Evolutionary conservation across 2,329 filamentous ascomycete species (phyloP).

Genomic region (Talaromyces sp.): DNA sequence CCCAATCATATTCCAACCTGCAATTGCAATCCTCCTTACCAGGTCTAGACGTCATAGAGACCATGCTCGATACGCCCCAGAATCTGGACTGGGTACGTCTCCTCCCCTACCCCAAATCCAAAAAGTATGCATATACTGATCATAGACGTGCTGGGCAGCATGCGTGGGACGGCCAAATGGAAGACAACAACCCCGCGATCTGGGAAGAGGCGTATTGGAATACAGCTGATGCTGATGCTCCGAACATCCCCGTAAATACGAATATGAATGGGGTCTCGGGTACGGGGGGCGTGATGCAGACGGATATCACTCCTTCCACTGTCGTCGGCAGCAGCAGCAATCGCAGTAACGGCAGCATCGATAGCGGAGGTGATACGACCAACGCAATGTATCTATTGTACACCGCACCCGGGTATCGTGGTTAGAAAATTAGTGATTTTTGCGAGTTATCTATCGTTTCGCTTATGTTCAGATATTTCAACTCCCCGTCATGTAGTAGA

Average conservation of each 20-base stretch:
- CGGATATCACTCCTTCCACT: neutral
- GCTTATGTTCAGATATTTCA: neutral
- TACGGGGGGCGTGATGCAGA: neutral
- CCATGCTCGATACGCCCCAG: constrained; percentile 33
- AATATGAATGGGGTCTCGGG: neutral
- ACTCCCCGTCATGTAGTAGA: neutral
- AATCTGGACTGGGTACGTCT: constrained; percentile 35
- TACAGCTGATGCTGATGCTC: neutral
- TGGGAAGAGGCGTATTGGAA: constrained; percentile 14
- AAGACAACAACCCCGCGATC: constrained; percentile 13
- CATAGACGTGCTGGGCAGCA: constrained; percentile 18
- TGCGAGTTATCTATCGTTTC: neutral
- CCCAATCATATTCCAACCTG: constrained; percentile 4
- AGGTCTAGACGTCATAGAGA: constrained; percentile 30
- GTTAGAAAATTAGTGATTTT: neutral
- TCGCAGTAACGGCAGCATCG: neutral
- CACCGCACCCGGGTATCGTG: constrained; percentile 1
- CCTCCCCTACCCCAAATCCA: neutral
- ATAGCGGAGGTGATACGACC: neutral
- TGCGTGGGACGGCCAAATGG: constrained; percentile 27
- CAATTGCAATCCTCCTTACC: constrained; percentile 12
- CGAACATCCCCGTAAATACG: neutral
- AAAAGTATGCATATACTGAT: neutral
- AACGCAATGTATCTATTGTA: neutral
- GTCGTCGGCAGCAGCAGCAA: no score